These are phyloP conservation scores for Panaeolus cyanescens DNA, from an alignment of 768 basidiomycete species.

Conservation along the genomic window DNA sequence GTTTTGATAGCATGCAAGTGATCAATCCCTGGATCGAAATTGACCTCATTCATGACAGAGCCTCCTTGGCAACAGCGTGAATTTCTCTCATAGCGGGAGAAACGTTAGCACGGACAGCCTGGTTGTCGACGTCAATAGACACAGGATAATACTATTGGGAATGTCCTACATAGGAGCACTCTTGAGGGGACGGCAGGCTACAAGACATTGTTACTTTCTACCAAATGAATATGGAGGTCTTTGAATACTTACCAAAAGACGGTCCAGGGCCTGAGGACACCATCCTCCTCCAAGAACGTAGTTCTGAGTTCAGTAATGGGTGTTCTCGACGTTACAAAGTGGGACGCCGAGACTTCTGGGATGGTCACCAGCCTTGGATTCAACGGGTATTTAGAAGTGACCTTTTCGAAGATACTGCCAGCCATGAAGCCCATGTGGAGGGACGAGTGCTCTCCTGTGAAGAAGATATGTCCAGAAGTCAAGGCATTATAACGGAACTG, in stretches of 20 bases:
- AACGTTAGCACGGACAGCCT: conserved; percentile 82
- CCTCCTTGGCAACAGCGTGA: conserved; percentile 76
- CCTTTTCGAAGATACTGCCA: conserved; percentile 71
- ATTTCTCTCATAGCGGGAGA: conserved; percentile 89
- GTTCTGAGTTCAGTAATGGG: conserved; percentile 82
- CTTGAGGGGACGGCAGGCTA: conserved; percentile 87
- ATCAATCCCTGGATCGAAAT: conserved; percentile 94
- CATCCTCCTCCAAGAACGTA: conserved; percentile 70
- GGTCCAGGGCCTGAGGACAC: conserved; percentile 70
- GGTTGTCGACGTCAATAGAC: conserved; percentile 79
- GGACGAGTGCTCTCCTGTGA: conserved; percentile 96
- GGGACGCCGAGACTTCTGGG: conserved; percentile 70
- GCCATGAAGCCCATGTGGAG: conserved; percentile 85
- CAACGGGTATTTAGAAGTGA: conserved; percentile 95
- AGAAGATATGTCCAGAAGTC: conserved; percentile 87
- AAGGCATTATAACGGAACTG: conserved; percentile 90
- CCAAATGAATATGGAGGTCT: background rate
- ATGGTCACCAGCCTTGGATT: conserved; percentile 66
- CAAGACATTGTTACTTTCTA: conserved; percentile 1
- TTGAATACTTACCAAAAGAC: conserved; percentile 61
- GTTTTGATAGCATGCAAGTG: conserved; percentile 94
- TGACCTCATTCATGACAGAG: conserved; percentile 97
- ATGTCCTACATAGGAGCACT: conserved; percentile 74
- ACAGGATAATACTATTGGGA: conserved; percentile 68
- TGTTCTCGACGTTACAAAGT: conserved; percentile 66